A percentile compares a stretch with the other conserved stretches of the same genome.
Evolutionary conservation across 441 rosid genomes (phyloP).

Genomic region (Pelargonium fulgidum): DNA sequence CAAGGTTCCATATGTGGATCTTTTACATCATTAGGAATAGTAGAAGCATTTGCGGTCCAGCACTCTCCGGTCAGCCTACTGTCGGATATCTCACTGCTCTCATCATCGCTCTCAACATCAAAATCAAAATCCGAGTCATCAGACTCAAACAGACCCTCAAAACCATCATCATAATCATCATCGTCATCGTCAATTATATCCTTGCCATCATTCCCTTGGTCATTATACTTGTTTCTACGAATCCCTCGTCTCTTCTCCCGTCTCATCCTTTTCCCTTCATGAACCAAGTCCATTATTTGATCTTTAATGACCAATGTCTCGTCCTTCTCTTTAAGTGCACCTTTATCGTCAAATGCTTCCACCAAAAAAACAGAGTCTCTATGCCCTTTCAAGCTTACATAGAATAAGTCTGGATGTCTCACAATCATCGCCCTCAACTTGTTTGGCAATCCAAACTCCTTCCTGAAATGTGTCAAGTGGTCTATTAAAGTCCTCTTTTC

Average conservation of each 20-base stretch:
- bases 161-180: slow-evolving; percentile 49
- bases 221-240: not conserved
- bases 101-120: slow-evolving; percentile 22
- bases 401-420: slow-evolving; percentile 82
- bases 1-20: slow-evolving; percentile 37
- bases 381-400: slow-evolving; percentile 65
- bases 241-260: slow-evolving; percentile 42
- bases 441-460: slow-evolving; percentile 65
- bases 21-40: slow-evolving; percentile 14
- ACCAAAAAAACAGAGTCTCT: slow-evolving; percentile 71
- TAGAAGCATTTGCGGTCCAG: slow-evolving; percentile 44
- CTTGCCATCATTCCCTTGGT: not conserved
- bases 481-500: slow-evolving; percentile 72
- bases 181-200: slow-evolving; percentile 10
- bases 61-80: slow-evolving; percentile 30
- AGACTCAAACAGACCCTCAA: slow-evolving; percentile 56
- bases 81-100: slow-evolving; percentile 17
- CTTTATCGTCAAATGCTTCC: slow-evolving; percentile 61
- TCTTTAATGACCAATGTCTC: slow-evolving; percentile 42
- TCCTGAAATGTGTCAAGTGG: slow-evolving; percentile 80
- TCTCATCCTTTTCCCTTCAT: slow-evolving; percentile 60
- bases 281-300: slow-evolving; percentile 48
- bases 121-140: slow-evolving; percentile 45
- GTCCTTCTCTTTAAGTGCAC: slow-evolving; percentile 54
- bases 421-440: slow-evolving; percentile 62